Evolutionary conservation across 192 early-diverging fungal genomes (phyloP), one percentile per base, ranked within the genome.

Genomic region (Geranomyces variabilis): DNA sequence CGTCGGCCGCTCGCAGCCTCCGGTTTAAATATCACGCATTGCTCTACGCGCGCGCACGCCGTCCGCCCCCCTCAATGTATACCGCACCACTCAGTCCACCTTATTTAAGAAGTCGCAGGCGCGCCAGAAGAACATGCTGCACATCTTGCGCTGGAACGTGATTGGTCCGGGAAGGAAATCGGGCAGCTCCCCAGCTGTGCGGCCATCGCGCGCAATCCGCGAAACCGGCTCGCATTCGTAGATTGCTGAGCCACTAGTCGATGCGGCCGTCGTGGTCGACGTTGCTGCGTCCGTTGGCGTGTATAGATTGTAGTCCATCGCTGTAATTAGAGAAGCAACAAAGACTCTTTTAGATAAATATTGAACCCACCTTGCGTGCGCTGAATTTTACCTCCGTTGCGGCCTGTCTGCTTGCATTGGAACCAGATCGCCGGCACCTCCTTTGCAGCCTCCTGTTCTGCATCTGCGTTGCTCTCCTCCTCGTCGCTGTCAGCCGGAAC

Each of bases 131-230:
- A 75, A 75, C 60, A 69, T 51, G 30, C 60, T 43, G 0, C 41
- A 44, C 73, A 75, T 67, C 30, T 63, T 56, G 49, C 71, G 60
- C 17, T 69, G 59, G 45, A 80, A 80, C 17, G 64, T 73, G 64
- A 77, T 77, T 41, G 71, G 63, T 1, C 64, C 74, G 24, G 45
- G 70, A 24, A 79, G 63, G 31, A 61, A 75, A 12, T 71, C 69
- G 1, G 78, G 78, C 51, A 79, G 31, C 17, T 68, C 74, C 67
- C 41, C 60, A 9, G 4, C 3, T 14, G 70, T 59, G 1, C 24
- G 21, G 7, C n/a, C 70, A 36, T 59, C 26, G 47, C 19, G 21
- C 10, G 31, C 34, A 19, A 19, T 56, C 26, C 24, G 41, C 22
- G 36, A 6, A 26, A 48, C 60, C n/a, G 70, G 70, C 46, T 66